A percentile compares a stretch with the other conserved stretches of the same genome.
phyloP scores from a whole-genome alignment of 2,329 filamentous ascomycete species.

The Colletotrichum sp. region DNA sequence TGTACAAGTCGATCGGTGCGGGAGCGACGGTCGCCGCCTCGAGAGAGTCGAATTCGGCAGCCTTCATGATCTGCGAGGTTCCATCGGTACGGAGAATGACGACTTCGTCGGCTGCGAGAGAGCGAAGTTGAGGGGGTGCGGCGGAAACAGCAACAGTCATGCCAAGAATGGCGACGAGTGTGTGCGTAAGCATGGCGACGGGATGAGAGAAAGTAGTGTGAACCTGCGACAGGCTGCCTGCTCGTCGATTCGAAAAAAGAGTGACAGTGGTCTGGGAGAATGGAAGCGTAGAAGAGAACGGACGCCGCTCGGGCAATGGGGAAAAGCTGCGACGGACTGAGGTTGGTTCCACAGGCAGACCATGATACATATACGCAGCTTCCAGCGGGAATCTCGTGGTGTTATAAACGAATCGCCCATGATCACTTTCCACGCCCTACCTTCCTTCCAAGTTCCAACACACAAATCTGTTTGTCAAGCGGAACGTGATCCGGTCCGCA shows the following conservation, averaged over 20 bases:
- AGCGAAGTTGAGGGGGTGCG: neutral
- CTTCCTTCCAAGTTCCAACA: neutral
- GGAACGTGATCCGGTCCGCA: neutral
- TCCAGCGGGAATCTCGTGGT: neutral
- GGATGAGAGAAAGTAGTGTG: neutral
- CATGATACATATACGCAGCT: neutral
- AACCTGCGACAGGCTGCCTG: neutral
- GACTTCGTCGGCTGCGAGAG: conserved; percentile 24
- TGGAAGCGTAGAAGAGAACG: neutral
- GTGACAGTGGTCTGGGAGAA: neutral
- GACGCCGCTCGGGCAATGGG: neutral
- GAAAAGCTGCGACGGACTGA: neutral
- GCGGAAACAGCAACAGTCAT: neutral
- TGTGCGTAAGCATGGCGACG: neutral
- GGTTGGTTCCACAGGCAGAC: neutral
- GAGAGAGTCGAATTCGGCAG: conserved; percentile 21
- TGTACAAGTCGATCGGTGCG: neutral
- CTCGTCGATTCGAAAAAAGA: neutral
- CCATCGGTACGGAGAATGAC: conserved; percentile 26
- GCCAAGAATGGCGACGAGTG: neutral
- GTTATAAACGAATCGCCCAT: neutral
- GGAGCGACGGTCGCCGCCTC: neutral
- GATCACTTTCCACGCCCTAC: neutral
- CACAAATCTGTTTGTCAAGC: neutral
- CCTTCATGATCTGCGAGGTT: conserved; percentile 27